Evolutionary conservation across 768 basidiomycete genomes (phyloP), one percentile per base, ranked within the genome.

Genomic region (Rhizopogon roseolus): DNA sequence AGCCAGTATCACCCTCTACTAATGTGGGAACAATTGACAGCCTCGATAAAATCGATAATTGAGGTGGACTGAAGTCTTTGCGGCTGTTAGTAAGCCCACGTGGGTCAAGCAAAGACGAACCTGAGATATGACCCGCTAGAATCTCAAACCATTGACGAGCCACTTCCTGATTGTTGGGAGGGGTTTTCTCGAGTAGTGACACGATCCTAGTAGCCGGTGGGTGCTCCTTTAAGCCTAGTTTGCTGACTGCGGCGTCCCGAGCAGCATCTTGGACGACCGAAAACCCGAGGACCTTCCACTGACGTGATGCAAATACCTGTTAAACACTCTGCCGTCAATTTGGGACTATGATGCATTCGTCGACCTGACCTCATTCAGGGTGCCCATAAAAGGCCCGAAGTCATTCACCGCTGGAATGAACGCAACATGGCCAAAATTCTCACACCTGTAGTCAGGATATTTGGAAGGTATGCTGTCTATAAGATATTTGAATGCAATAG

Each of bases 281-380:
- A 66, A 95, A 95, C 2, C 93, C 92, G n/a, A 98, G 74, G 0
- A 73, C 66, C 1, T 84, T 78, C 78, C 88, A 93, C 27, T 84
- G 80, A 0, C 76, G 65, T 50, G 81, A 79, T 6, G 81, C 78
- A 62, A 85, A 93, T 0, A 93, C 89, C 86, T 94, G 55, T 11
- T 40, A 17, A 27, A 25, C 36, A 46, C 14, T 42, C 27, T 13
- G 53, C 34, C 45, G 22, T 42, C 27, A 44, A 13, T 52, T 16
- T 22, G 9, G 2, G 13, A 34, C 14, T 6, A 32, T 32, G 36
- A 50, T n/a, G 17, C 46, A 14, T 41, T 14, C 13, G 29, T 41
- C 25, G 58, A 36, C 34, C 73, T 40, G 51, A 90, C 92, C 65
- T 92, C 86, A 60, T 76, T 74, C 13, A 85, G 82, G 40, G 77